Base-by-base conservation (phyloP, 2,329 filamentous ascomycete species). In the Ophiostoma quercus region DNA sequence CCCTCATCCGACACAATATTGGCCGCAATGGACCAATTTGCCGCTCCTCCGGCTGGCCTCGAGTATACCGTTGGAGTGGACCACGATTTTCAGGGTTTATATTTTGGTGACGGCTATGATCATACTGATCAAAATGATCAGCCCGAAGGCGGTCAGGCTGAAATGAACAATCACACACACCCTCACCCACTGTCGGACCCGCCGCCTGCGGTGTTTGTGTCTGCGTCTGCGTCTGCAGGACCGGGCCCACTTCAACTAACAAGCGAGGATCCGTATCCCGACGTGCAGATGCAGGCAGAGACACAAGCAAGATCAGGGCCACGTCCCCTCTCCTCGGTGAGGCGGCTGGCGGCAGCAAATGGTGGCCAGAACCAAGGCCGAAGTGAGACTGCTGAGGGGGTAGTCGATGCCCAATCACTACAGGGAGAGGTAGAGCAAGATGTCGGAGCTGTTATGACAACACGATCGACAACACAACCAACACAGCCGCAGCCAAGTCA, bases 261-360 rank as follows among this genome's bases (percentile, higher is more conserved):
- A 37, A 37, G 62, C 62, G 32, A 65, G 62, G 62, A 32, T 65
- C 62, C 62, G 62, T 34, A 37, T 65, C 32, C 4, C 8, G 62
- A 14, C 62, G 39, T 65, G 62, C 62, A 65, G 32, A n/a, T 63
- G 29, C 29, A 37, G 29, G 60, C 16, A 16, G 62, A 37, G 7
- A 14, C 9, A 32, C 32, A 39, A 16, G 25, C 60, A 63, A 16
- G 4, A n/a, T 3, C 29, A 22, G 8, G 16, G 22, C 60, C 16
- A 11, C 25, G 32, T 12, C 57, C 12, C 22, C 25, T 32, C 14
- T 62, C 25, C 22, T 19, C 25, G 57, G 57, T 32, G 11, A 65
- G 32, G 16, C 34, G 22, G 34, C 3, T 34, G 62, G 34, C 34
- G 34, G 9, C 62, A 22, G 62, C 34, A 16, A 37, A 22, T 7